phyloP scores from a whole-genome alignment of 805 yeast genomes.

The Dipodascus geniculatus region DNA sequence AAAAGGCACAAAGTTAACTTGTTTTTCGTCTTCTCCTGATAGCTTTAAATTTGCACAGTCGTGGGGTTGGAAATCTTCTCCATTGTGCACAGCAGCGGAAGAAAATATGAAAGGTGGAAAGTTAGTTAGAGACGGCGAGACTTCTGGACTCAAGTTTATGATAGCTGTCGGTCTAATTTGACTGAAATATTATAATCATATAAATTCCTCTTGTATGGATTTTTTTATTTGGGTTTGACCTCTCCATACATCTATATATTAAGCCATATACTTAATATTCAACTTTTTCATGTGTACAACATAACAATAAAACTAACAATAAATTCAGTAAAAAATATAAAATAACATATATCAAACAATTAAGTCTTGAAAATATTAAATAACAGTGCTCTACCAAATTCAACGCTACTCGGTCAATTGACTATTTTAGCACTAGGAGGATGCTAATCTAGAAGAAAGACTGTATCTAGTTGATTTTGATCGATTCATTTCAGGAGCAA shows the following conservation, averaged over 20 bases:
- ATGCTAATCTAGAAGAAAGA: background rate
- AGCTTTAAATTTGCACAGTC: constrained; percentile 41
- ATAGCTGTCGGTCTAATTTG: constrained; percentile 37
- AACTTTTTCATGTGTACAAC: too few species aligned
- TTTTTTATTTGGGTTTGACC: too few species aligned
- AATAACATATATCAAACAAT: too few species aligned
- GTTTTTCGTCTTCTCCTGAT: constrained; percentile 46
- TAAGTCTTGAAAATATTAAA: too few species aligned
- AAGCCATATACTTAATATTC: too few species aligned
- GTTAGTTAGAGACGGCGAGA: constrained; percentile 17
- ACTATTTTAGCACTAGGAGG: too few species aligned
- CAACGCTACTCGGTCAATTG: too few species aligned
- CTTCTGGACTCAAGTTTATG: constrained; percentile 34
- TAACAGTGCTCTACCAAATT: too few species aligned
- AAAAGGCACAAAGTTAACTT: constrained; percentile 34
- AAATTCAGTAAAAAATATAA: background rate
- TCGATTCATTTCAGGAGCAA: constrained; percentile 18
- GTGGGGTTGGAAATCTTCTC: constrained; percentile 53
- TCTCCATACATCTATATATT: too few species aligned
- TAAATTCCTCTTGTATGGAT: background rate
- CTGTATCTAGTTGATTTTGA: constrained; percentile 1
- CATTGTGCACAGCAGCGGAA: constrained; percentile 40
- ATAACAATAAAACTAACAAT: background rate
- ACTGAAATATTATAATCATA: background rate
- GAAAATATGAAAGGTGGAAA: constrained; percentile 37